Evolutionary conservation across 352 stramenopile species (phyloP), one percentile per base, ranked within the genome.

Genomic region (Globisporangium spinosum): DNA sequence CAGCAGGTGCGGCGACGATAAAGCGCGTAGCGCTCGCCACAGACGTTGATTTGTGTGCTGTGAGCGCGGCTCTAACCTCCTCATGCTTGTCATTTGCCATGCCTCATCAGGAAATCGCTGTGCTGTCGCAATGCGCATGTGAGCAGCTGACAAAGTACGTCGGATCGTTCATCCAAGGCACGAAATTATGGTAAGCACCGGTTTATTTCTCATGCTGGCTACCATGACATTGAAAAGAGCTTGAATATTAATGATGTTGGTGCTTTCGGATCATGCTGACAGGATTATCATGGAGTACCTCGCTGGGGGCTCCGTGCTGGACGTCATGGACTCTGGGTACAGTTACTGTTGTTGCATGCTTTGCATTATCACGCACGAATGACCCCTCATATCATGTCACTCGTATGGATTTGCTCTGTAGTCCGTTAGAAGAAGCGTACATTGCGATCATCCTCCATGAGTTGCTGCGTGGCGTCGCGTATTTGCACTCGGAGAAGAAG

Each of bases 211-310:
- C 29, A 45, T 20, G 43, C 15, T 23, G 5, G 43, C 38, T 45
- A 17, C 12, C 12, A 13, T 13, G 38, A 17, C 38, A 22, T 17
- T 22, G 43, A 49, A 56, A 40, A 23, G 2, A 17, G 40, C 17
- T 58, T 34, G 17, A 6, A 54, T 27, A 23, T 2, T 65, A 15
- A 32, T 9, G 45, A 9, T 34, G 25, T 7, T 25, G 61, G 53
- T 68, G 67, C 12, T 22, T 64, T 17, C n/a, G 4, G n/a, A 22
- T n/a, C 34, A 27, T 53, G 56, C n/a, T 35, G 12, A 17, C 22
- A 92, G 89, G 79, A 98, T 98, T 71, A 86, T 97, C 55, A 98
- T 98, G 89, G 96, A 98, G 69, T 97, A 93, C 73, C 89, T 98
- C 43, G 85, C 95, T 13, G 93, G 92, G 3, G 93, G 93, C 0